Base-by-base conservation (phyloP, 108 stramenopile species). In the Cyclostephanos tholiformis region DNA sequence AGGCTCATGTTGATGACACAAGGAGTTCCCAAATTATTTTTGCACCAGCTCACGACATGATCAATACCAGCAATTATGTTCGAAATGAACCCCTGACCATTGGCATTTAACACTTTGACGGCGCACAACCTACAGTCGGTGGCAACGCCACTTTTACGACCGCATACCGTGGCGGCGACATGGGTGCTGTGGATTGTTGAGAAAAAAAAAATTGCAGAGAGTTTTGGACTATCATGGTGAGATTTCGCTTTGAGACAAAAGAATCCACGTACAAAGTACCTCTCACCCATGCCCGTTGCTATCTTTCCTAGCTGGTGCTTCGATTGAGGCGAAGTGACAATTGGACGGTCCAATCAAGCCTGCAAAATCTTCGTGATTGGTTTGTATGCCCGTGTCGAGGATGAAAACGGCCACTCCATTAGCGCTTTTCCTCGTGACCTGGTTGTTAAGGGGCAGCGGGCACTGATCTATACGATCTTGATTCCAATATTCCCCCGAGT, bases 1-100 rank as follows among this genome's bases (percentile, higher is more conserved):
- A 53, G 52, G 52, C 52, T 53, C 52, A 53, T 53, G n/a, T 53
- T 53, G 25, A 53, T 25, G 8, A 53, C 52, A 53, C 52, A 53
- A 25, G 6, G 52, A 53, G 0, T 53, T 25, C 19, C 19, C 36
- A 6, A 6, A 10, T 25, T 25, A 20, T 25, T 53, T 22, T 25
- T 9, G 11, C 52, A 53, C 1, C 20, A 0, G 1, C 6, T 25
- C 23, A 53, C n/a, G 23, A 20, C 52, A 25, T 20, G 19, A 10
- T 53, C 52, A 53, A 53, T 53, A 5, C 52, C 52, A 0, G 52
- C 25, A 25, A 53, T 53, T 1, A 25, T 25, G 20, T 19, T 19
- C 6, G 20, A 17, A 10, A 53, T 6, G 20, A 8, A 20, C 25
- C 52, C 6, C 23, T 53, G 50, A 20, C 52, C 52, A 53, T 22